Evolutionary conservation across 306 rosid species (phyloP), one percentile per base, ranked within the genome.

Genomic region (Vigna mungo): DNA sequence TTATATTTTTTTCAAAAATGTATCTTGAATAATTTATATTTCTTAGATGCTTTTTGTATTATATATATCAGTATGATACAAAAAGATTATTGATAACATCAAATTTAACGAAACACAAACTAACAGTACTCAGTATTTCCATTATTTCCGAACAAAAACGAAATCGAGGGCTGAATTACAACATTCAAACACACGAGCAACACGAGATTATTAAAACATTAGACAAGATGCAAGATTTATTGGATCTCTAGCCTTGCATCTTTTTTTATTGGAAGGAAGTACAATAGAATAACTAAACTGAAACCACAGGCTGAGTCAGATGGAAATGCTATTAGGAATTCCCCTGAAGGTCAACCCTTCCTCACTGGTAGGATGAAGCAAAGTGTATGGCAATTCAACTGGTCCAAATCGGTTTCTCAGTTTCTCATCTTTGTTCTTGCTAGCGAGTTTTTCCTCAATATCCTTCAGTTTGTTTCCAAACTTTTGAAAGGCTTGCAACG

Each of bases 401-500:
- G 80, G 86, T 0, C 86, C 86, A 43, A 48, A 0, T 43, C 86
- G 49, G 68, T 83, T 75, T 51, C 48, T 13, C 13, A 48, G 25
- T 15, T 25, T 78, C 2, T 51, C 46, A 39, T 83, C 86, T 1
- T 11, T 67, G 77, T 83, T 83, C 80, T 49, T 83, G 8, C 61
- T 6, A 27, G 1, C 4, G 0, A 83, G 71, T 27, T 59, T 72
- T 21, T 21, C 76, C 27, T 83, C 83, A 49, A 78, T 83, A 18
- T 75, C 92, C 48, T 37, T 59, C 52, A 92, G 66, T 17, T 83
- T 72, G 68, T 81, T 82, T 11, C 87, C 93, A 73, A 92, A 90
- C n/a, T 72, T 78, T 34, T 86, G 79, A n/a, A 86, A 92, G 1
- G 86, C 89, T 71, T 81, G 84, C 16, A 83, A 30, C 7, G 90